phyloP scores from a whole-genome alignment of 228 moss, liverwort and hornwort species.

The Sphagnum fallax region DNA sequence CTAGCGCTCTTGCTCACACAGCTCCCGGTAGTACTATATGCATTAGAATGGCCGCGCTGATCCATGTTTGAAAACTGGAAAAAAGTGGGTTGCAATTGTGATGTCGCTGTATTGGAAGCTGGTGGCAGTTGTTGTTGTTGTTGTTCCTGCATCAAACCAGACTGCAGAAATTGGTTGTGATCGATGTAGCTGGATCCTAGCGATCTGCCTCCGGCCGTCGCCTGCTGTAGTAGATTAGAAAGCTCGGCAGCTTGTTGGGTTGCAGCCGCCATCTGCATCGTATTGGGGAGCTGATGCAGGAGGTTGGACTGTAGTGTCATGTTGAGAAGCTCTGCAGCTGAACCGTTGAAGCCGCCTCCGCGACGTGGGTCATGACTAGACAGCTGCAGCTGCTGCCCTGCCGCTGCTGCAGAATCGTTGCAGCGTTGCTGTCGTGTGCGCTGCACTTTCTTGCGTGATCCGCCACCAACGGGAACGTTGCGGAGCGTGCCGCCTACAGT shows the following conservation, averaged over 20 bases:
- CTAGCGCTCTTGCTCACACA: conserved; percentile 6
- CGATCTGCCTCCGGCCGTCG: background rate
- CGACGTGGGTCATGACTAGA: too few relatives aligned
- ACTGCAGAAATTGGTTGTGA: background rate
- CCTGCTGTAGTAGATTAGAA: conserved; percentile 14
- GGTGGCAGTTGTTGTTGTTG: background rate
- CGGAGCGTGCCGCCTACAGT: conserved; percentile 44
- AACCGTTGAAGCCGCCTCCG: too few relatives aligned
- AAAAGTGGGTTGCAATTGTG: background rate
- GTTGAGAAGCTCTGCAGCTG: background rate
- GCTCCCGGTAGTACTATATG: conserved; percentile 13
- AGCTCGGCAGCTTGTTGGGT: conserved; percentile 25
- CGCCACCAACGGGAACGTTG: conserved; percentile 44
- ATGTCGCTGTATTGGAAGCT: too few relatives aligned
- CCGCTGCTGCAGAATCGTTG: background rate
- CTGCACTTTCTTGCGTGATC: conserved; percentile 44
- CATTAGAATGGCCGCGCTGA: conserved; percentile 1
- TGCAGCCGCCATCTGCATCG: conserved; percentile 5
- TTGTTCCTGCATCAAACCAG: conserved; percentile 12
- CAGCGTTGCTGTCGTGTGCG: conserved; percentile 12
- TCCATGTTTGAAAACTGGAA: conserved; percentile 20
- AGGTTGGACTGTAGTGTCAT: conserved; percentile 10
- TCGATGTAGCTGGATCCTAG: too few relatives aligned
- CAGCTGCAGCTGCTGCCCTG: too few relatives aligned
- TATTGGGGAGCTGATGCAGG: background rate